phyloP scores from a whole-genome alignment of 495 filamentous ascomycete species.

The Echria macrotheca region DNA sequence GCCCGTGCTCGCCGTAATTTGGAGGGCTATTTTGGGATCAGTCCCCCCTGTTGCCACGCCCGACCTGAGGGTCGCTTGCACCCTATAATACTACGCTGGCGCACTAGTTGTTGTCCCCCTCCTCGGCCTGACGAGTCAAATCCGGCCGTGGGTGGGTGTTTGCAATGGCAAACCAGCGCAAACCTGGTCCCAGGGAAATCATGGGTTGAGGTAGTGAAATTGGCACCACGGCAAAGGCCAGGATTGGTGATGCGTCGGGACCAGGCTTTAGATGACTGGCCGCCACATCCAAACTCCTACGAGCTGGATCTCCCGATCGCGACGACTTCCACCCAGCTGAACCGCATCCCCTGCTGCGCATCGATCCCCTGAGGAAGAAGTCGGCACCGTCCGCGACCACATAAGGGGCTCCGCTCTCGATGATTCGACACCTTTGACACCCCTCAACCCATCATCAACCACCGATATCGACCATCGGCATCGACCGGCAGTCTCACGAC shows the following conservation, averaged over 20 bases:
- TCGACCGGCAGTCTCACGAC: not conserved
- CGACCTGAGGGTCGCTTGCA: not conserved
- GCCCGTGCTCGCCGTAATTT: conserved; percentile 7
- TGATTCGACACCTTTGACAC: too few relatives aligned
- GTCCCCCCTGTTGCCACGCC: not conserved
- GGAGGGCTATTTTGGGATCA: conserved; percentile 1
- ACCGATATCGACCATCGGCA: too few relatives aligned
- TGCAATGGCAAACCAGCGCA: conserved; percentile 1
- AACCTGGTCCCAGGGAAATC: not conserved
- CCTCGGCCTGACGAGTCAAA: not conserved
- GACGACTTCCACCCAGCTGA: not conserved
- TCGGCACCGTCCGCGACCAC: not conserved
- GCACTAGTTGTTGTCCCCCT: not conserved
- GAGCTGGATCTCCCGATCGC: not conserved
- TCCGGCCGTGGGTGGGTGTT: too few relatives aligned
- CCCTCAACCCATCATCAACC: too few relatives aligned
- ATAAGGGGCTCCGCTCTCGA: too few relatives aligned
- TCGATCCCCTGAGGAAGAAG: not conserved
- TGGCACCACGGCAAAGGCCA: not conserved
- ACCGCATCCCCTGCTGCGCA: too few relatives aligned
- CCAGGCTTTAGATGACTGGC: not conserved
- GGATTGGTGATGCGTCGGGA: not conserved
- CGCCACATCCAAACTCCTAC: not conserved
- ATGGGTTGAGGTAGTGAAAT: conserved; percentile 4
- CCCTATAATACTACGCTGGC: conserved; percentile 1